Conservation (phyloP, 495 filamentous ascomycete species). For the Apiosordaria backusii region DNA sequence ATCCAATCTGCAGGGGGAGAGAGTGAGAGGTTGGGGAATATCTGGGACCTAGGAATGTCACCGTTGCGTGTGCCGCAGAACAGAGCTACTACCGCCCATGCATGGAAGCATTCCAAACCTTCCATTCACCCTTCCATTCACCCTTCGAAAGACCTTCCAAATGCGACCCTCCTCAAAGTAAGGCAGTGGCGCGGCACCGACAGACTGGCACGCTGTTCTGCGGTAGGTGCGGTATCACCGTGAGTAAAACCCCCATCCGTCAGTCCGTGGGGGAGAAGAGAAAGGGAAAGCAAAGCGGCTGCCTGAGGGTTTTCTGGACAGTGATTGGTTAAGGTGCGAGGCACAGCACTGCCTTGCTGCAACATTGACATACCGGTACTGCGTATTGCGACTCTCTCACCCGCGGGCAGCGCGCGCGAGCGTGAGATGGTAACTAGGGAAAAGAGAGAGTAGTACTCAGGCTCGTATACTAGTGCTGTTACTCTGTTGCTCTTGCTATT, state of each 20-base stretch:
- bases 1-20: too few species aligned
- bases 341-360: not conserved
- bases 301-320: not conserved
- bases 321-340: not conserved
- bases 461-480: not conserved
- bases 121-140: not conserved
- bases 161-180: not conserved
- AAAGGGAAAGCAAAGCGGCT: not conserved
- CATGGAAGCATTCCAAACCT: not conserved
- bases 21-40: too few species aligned
- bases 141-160: too few species aligned
- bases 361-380: not conserved
- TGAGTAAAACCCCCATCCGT: not conserved
- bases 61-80: too few species aligned
- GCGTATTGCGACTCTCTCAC: not conserved
- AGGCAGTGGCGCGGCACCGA: not conserved
- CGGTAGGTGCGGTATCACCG: not conserved
- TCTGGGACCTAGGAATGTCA: too few species aligned
- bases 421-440: not conserved
- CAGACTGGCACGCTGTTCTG: not conserved
- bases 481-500: not conserved
- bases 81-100: not conserved
- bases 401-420: not conserved
- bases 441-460: not conserved
- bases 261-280: not conserved